Evolutionary conservation across 805 yeast species (phyloP).

Genomic region (Henningerozyma blattae): DNA sequence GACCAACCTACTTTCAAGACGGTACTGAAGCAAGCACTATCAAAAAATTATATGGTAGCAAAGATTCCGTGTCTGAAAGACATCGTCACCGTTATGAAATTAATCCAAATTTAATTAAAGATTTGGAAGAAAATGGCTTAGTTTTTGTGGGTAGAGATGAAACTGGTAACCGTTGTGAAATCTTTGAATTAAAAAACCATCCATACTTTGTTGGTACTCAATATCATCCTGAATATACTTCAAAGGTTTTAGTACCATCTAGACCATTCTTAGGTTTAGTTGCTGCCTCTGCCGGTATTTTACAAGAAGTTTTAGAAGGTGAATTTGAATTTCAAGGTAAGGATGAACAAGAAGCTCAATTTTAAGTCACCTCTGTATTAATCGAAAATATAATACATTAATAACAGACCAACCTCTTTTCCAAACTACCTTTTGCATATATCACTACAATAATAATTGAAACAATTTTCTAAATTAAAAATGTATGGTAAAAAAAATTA

Average conservation of each 20-base stretch:
- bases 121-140: constrained; percentile 69
- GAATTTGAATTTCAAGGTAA: constrained; percentile 14
- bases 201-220: constrained; percentile 92
- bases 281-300: constrained; percentile 82
- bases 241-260: constrained; percentile 94
- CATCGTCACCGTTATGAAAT: constrained; percentile 98
- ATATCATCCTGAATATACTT: constrained; percentile 96
- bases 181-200: constrained; percentile 74
- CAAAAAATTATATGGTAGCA: constrained; percentile 67
- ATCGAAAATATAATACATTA: too few species aligned
- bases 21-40: constrained; percentile 58
- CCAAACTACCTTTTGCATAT: too few species aligned
- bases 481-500: too few species aligned
- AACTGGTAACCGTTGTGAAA: constrained; percentile 83
- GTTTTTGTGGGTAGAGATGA: constrained; percentile 92
- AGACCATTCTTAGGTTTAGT: constrained; percentile 92
- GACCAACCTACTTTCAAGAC: constrained; percentile 71
- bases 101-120: constrained; percentile 67
- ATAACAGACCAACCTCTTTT: too few species aligned
- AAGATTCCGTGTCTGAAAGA: constrained; percentile 67
- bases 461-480: too few species aligned
- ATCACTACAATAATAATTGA: too few species aligned
- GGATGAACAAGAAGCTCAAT: too few species aligned
- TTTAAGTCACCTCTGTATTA: too few species aligned
- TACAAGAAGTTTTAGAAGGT: constrained; percentile 49